A percentile compares a stretch with the other conserved stretches of the same genome.
Conservation (phyloP, 371 early-diverging fungal species). For the Conidiobolus incongruus region DNA sequence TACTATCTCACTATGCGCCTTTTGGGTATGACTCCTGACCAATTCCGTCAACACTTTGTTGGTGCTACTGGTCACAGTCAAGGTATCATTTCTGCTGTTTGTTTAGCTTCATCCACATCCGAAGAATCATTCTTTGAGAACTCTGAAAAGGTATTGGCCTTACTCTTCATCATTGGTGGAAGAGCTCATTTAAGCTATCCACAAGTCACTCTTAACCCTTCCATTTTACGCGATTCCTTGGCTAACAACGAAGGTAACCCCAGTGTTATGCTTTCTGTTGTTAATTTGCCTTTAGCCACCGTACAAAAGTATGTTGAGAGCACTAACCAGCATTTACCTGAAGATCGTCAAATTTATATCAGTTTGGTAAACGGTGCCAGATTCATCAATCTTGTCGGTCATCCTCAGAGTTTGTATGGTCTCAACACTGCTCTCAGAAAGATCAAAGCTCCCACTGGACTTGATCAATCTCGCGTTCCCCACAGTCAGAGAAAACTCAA, state of each 20-base stretch:
- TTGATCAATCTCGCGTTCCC: constrained; percentile 71
- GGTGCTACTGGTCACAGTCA: constrained; percentile 88
- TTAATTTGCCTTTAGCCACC: constrained; percentile 46
- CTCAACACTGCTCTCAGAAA: constrained; percentile 68
- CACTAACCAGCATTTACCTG: constrained; percentile 64
- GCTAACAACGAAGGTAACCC: constrained; percentile 79
- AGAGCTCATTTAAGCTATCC: constrained; percentile 75
- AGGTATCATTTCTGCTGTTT: constrained; percentile 80
- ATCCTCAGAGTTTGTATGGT: constrained; percentile 75
- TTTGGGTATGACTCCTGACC: constrained; percentile 19
- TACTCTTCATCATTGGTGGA: constrained; percentile 80
- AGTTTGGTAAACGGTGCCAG: constrained; percentile 79
- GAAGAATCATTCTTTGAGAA: constrained; percentile 58
- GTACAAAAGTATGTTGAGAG: constrained; percentile 56
- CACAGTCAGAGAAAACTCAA: constrained; percentile 67
- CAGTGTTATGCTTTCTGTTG: constrained; percentile 80
- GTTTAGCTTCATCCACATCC: constrained; percentile 59
- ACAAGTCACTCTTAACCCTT: constrained; percentile 67
- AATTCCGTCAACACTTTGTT: constrained; percentile 22
- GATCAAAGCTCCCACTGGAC: constrained; percentile 54
- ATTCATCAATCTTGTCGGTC: constrained; percentile 63
- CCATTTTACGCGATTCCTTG: constrained; percentile 68
- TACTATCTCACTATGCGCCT: constrained; percentile 61
- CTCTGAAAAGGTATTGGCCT: constrained; percentile 64
- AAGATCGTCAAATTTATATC: constrained; percentile 53